Percentiles rank a stretch among this genome's conserved stretches.
Conservation (phyloP, 768 basidiomycete species). For the Lactarius pseudohatsudake region DNA sequence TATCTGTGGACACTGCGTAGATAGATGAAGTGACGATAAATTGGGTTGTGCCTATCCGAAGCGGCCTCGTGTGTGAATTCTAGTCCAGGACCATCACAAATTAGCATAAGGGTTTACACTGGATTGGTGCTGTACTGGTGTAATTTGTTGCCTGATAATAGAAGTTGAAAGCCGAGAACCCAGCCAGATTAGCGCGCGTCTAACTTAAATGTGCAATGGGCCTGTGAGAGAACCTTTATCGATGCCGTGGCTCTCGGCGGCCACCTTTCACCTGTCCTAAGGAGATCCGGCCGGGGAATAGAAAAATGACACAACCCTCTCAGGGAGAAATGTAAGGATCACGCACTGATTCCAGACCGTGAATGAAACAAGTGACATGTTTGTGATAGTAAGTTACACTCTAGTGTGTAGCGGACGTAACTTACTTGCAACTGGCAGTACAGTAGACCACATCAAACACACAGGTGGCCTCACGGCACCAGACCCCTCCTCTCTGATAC, state of each 20-base stretch:
- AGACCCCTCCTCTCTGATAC: not conserved
- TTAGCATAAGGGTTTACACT: constrained; percentile 11
- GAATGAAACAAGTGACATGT: constrained; percentile 1
- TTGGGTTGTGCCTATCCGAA: constrained; percentile 8
- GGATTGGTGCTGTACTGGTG: constrained; percentile 14
- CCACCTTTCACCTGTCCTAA: not conserved
- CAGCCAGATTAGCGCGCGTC: constrained; percentile 13
- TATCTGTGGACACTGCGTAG: constrained; percentile 2
- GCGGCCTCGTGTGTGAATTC: constrained; percentile 12
- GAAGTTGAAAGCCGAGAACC: not conserved
- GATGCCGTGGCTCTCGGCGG: constrained; percentile 1
- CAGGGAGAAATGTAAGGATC: not conserved
- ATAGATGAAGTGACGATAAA: constrained; percentile 17
- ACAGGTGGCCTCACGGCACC: not conserved
- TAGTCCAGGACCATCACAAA: constrained; percentile 20
- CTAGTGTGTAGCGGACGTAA: not conserved
- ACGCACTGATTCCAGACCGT: not conserved
- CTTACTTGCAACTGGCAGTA: not conserved
- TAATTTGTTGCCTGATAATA: constrained; percentile 8
- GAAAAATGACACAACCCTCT: not conserved
- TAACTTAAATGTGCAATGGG: constrained; percentile 1
- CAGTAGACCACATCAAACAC: not conserved
- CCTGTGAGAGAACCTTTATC: not conserved
- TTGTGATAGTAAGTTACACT: not conserved
- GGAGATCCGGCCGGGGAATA: constrained; percentile 20